phyloP scores from a whole-genome alignment of 805 yeast species.

The Alloascoidea africana region DNA sequence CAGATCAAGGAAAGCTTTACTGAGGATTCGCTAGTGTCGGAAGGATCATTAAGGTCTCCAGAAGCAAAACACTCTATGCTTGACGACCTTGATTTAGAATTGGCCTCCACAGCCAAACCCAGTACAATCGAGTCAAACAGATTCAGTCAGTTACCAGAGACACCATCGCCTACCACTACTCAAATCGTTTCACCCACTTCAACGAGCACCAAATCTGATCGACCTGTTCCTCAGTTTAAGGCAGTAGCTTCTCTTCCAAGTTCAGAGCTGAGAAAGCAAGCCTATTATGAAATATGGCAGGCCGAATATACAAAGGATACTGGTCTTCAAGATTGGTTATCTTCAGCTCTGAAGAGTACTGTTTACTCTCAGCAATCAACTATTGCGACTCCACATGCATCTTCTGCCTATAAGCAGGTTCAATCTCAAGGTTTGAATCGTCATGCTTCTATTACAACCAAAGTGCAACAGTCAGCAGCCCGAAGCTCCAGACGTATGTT shows the following conservation, averaged over 20 bases:
- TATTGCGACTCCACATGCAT: not conserved
- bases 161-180: not conserved
- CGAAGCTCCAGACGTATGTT: slow-evolving; percentile 1
- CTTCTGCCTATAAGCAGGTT: not conserved
- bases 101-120: not conserved
- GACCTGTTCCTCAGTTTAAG: not conserved
- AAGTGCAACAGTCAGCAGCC: no score
- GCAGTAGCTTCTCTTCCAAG: not conserved
- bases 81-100: slow-evolving; percentile 1
- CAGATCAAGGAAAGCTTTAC: no score
- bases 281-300: not conserved
- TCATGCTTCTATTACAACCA: not conserved
- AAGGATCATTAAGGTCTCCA: no score
- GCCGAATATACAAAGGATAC: not conserved
- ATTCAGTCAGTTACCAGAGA: not conserved
- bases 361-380: not conserved
- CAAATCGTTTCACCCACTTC: not conserved
- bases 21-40: not conserved
- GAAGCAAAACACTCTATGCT: not conserved
- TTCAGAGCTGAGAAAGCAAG: not conserved
- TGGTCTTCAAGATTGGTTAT: not conserved
- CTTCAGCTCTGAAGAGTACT: not conserved
- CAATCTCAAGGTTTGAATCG: not conserved
- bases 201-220: not conserved
- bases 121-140: not conserved